Evolutionary conservation across 2,329 filamentous ascomycete species (phyloP).

Genomic region (Macrophomina pseudophaseolina): DNA sequence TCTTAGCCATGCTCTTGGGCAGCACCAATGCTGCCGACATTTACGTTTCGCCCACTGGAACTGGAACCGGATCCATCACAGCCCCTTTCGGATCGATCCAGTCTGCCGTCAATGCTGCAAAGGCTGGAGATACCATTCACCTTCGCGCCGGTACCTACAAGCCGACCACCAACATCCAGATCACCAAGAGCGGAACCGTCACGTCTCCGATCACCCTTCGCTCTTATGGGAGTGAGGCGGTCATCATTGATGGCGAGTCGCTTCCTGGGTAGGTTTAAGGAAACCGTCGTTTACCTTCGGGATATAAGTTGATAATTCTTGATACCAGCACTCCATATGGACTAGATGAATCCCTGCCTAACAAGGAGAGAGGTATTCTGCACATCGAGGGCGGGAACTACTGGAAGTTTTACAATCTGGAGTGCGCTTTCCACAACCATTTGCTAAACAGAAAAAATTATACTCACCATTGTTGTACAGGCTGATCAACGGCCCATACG

Average conservation of each 20-base stretch:
- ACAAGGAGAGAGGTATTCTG: conserved; percentile 52
- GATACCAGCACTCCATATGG: conserved; percentile 47
- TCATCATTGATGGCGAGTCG: conserved; percentile 54
- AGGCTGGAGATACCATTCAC: conserved; percentile 54
- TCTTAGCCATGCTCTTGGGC: neutral
- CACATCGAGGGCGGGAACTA: conserved; percentile 54
- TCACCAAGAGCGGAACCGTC: conserved; percentile 51
- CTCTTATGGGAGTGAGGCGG: conserved; percentile 51
- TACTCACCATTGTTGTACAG: conserved; percentile 1
- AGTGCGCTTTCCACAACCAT: conserved; percentile 25
- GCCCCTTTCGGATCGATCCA: conserved; percentile 55
- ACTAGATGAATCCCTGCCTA: conserved; percentile 47
- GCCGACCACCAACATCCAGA: conserved; percentile 54
- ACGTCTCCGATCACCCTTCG: conserved; percentile 50
- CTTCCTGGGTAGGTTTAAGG: conserved; percentile 29
- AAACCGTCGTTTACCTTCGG: neutral
- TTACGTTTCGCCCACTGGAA: conserved; percentile 54
- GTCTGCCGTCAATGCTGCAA: conserved; percentile 52
- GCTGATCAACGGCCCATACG: conserved; percentile 47
- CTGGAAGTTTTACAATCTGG: conserved; percentile 53
- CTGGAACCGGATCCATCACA: conserved; percentile 47
- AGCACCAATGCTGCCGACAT: conserved; percentile 39
- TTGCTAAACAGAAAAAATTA: neutral
- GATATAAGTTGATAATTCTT: too few relatives aligned
- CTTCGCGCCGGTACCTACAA: conserved; percentile 53